Conservation (phyloP, 106 monocot species). For the Alisma plantagoaquatica region DNA sequence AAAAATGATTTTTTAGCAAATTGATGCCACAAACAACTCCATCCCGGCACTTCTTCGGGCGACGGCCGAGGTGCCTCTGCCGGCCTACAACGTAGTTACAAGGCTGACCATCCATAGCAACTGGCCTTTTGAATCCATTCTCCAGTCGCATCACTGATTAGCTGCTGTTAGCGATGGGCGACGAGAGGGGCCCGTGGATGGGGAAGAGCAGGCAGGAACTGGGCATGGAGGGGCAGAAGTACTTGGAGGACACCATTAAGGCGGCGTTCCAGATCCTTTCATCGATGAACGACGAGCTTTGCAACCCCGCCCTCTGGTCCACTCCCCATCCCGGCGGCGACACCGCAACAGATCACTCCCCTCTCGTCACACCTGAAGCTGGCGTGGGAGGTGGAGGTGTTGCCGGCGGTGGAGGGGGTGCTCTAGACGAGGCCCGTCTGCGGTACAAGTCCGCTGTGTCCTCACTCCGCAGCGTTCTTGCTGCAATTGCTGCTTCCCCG, state of each 20-base stretch:
- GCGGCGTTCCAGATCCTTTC: constrained; percentile 90
- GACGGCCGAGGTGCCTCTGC: no score
- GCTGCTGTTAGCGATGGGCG: constrained; percentile 9
- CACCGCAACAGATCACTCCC: constrained; percentile 15
- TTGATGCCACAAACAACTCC: no score
- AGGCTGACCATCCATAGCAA: no score
- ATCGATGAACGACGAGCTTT: constrained; percentile 99
- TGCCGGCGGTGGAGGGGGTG: no score
- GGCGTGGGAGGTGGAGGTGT: constrained; percentile 19
- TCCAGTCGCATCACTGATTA: no score
- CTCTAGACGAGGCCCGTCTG: constrained; percentile 83
- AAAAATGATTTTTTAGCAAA: no score
- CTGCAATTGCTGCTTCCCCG: constrained; percentile 33
- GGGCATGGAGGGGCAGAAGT: constrained; percentile 55
- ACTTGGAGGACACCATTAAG: constrained; percentile 63
- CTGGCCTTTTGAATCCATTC: no score
- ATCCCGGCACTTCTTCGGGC: no score
- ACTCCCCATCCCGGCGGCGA: constrained; percentile 14
- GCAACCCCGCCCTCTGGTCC: constrained; percentile 87
- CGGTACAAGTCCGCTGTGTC: constrained; percentile 79
- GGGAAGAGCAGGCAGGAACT: constrained; percentile 54
- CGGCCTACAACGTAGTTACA: no score
- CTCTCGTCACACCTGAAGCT: constrained; percentile 16
- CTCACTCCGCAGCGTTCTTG: constrained; percentile 53
- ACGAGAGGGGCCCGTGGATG: constrained; percentile 12